Conservation (phyloP, 345 rosid species). For the Moringa oleifera region DNA sequence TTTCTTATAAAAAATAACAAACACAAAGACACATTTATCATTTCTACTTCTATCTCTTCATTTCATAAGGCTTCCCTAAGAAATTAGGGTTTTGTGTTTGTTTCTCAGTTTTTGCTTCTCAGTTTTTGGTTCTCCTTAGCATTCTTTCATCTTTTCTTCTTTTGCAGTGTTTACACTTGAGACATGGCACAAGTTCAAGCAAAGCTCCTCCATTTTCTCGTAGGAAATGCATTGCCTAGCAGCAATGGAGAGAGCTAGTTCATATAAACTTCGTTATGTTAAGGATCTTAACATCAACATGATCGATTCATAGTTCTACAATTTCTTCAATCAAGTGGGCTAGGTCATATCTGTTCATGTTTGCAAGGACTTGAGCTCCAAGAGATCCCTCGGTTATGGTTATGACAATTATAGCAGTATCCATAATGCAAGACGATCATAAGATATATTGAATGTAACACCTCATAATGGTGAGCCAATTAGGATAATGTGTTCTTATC, state of each 20-base stretch:
- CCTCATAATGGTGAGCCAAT: slow-evolving; percentile 66
- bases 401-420: slow-evolving; percentile 76
- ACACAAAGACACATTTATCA: neutral
- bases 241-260: slow-evolving; percentile 31
- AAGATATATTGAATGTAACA: slow-evolving; percentile 66
- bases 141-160: no score
- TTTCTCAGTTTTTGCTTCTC: no score
- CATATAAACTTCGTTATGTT: slow-evolving; percentile 51
- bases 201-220: slow-evolving; percentile 6
- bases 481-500: slow-evolving; percentile 76
- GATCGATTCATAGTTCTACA: slow-evolving; percentile 66
- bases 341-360: slow-evolving; percentile 66
- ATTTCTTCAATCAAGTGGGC: slow-evolving; percentile 51
- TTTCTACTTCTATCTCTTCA: neutral
- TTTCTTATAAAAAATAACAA: neutral
- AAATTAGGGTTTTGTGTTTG: slow-evolving; percentile 3
- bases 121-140: neutral
- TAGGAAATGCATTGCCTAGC: slow-evolving; percentile 21
- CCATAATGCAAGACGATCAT: slow-evolving; percentile 76
- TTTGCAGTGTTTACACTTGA: neutral
- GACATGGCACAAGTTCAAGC: slow-evolving; percentile 41
- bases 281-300: slow-evolving; percentile 69
- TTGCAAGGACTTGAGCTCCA: slow-evolving; percentile 58
- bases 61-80: neutral
- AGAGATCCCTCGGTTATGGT: slow-evolving; percentile 84